Conservation (phyloP, 768 basidiomycete genomes). For the Kwoniella mangroviensis region DNA sequence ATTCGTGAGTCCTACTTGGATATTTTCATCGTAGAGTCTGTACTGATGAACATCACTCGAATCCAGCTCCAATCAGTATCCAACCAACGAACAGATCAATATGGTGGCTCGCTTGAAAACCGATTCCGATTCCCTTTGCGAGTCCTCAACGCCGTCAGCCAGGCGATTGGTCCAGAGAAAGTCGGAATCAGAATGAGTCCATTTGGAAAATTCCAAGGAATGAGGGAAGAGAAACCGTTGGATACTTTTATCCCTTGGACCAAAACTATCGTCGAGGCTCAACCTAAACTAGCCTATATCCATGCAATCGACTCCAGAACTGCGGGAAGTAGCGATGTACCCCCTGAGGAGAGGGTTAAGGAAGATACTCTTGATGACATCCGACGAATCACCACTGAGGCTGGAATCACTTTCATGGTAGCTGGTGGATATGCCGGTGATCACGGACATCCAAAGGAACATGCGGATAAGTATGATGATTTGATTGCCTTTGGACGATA, state of each 20-base stretch:
- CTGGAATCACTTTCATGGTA: conserved; percentile 21
- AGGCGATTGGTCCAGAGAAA: conserved; percentile 64
- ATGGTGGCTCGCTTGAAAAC: conserved; percentile 70
- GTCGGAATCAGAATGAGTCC: conserved; percentile 67
- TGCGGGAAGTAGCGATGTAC: conserved; percentile 8
- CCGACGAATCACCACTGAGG: conserved; percentile 4
- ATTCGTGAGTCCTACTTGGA: conserved; percentile 57
- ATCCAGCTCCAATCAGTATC: conserved; percentile 60
- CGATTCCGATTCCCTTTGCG: conserved; percentile 66
- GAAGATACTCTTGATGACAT: conserved; percentile 23
- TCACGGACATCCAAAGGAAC: conserved; percentile 8
- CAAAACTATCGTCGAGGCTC: conserved; percentile 23
- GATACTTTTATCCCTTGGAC: conserved; percentile 26
- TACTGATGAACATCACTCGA: too few species aligned
- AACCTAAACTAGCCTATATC: conserved; percentile 29
- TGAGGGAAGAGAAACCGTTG: conserved; percentile 39
- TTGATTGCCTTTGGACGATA: conserved; percentile 28
- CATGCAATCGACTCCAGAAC: conserved; percentile 24
- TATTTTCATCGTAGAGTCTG: not conserved
- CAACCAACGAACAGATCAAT: conserved; percentile 68
- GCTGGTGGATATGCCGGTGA: conserved; percentile 23
- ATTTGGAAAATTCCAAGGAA: conserved; percentile 64
- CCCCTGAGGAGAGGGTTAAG: conserved; percentile 10
- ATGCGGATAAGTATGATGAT: conserved; percentile 19
- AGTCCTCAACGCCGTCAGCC: conserved; percentile 63